phyloP scores from a whole-genome alignment of 163 green algal genomes.

The Chlamydomonas reinhardtii region DNA sequence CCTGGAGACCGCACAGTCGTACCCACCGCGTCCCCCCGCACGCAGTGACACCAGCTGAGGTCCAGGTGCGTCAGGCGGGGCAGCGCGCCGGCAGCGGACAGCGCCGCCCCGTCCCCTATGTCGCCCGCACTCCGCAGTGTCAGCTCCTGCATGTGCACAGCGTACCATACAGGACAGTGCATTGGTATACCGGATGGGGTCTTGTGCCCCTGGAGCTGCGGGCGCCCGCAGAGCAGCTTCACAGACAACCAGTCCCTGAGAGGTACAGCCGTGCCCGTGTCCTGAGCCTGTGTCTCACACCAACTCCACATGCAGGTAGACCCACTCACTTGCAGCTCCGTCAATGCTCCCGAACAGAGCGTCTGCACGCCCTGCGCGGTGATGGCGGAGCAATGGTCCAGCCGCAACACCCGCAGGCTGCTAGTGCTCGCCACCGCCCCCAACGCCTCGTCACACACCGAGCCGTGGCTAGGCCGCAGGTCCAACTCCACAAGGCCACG shows the following conservation, averaged over 20 bases:
- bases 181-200: no score
- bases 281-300: no score
- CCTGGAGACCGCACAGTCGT: no score
- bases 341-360: not conserved
- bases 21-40: slow-evolving; percentile 1
- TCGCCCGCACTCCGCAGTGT: not conserved
- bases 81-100: not conserved
- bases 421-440: not conserved
- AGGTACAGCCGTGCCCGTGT: no score
- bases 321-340: not conserved
- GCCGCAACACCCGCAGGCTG: not conserved
- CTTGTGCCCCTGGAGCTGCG: no score
- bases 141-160: slow-evolving; percentile 14
- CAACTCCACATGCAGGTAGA: no score
- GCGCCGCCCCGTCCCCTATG: not conserved
- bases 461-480: not conserved
- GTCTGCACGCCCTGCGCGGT: slow-evolving; percentile 6
- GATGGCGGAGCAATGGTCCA: not conserved
- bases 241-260: no score
- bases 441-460: not conserved
- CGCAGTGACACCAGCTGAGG: slow-evolving; percentile 32
- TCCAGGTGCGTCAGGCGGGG: not conserved
- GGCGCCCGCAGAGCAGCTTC: no score
- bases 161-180: no score
- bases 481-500: not conserved